A percentile compares a stretch with the other conserved stretches of the same genome.
These are phyloP conservation scores for Lagerstroemia speciosa DNA, from an alignment of 345 rosid genomes.

Conservation along the genomic window DNA sequence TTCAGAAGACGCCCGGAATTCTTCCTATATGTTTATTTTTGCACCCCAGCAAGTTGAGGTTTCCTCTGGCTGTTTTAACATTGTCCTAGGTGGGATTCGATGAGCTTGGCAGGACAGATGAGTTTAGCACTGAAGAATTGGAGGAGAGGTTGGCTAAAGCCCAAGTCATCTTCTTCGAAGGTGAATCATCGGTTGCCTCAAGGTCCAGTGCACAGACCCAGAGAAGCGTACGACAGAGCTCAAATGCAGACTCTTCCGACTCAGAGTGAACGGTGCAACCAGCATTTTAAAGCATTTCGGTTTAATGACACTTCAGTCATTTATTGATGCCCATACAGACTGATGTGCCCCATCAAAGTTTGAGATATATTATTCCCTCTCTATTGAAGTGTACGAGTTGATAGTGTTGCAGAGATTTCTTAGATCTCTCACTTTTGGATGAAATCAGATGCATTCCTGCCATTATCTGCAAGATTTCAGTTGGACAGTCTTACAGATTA, in stretches of 20 bases:
- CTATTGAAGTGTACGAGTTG: neutral
- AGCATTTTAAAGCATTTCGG: neutral
- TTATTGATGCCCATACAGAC: neutral
- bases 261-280: conserved; percentile 27
- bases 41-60: neutral
- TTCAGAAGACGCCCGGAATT: neutral
- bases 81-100: conserved; percentile 85
- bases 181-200: conserved; percentile 58
- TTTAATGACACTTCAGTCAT: no score
- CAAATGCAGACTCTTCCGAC: conserved; percentile 46
- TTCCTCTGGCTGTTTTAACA: neutral
- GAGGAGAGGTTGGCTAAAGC: conserved; percentile 92
- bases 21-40: neutral
- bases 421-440: neutral
- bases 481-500: neutral
- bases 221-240: conserved; percentile 75
- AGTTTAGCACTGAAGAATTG: conserved; percentile 77
- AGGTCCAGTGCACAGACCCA: conserved; percentile 40
- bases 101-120: conserved; percentile 92
- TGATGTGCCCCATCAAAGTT: neutral
- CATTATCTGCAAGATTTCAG: neutral
- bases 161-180: conserved; percentile 70
- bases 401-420: neutral
- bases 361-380: neutral
- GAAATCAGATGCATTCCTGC: neutral